phyloP scores from a whole-genome alignment of 2,329 filamentous ascomycete genomes.

The Emydomyces testavorans region DNA sequence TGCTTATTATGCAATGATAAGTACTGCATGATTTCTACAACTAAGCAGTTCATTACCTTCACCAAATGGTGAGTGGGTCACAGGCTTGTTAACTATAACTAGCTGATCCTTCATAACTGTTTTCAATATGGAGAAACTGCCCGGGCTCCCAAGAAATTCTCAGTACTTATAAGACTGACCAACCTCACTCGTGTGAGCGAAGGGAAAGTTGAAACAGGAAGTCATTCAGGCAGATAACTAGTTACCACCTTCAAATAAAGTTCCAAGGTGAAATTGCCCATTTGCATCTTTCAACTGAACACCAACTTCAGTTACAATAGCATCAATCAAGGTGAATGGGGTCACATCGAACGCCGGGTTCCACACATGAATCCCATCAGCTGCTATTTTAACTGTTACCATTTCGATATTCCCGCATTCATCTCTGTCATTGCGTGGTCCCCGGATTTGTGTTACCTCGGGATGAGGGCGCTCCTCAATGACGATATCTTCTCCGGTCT shows the following conservation, averaged over 20 bases:
- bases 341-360: slow-evolving; percentile 97
- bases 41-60: no score
- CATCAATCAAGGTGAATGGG: slow-evolving; percentile 76
- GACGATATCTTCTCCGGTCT: slow-evolving; percentile 64
- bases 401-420: slow-evolving; percentile 37
- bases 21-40: no score
- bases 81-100: no score
- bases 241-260: slow-evolving; percentile 10
- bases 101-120: no score
- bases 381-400: slow-evolving; percentile 68
- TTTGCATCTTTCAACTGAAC: slow-evolving; percentile 64
- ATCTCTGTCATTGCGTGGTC: slow-evolving; percentile 56
- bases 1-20: no score
- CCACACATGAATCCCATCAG: slow-evolving; percentile 71
- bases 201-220: not conserved
- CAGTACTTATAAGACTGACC: no score
- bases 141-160: no score
- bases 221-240: not conserved
- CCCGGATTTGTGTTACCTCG: slow-evolving; percentile 76
- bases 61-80: no score
- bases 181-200: no score
- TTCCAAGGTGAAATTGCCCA: slow-evolving; percentile 54
- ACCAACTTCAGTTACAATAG: slow-evolving; percentile 84
- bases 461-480: slow-evolving; percentile 77
- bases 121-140: no score